Evolutionary conservation across 2,329 filamentous ascomycete genomes (phyloP), one percentile per base, ranked within the genome.

Genomic region (Fusarium nygamai): DNA sequence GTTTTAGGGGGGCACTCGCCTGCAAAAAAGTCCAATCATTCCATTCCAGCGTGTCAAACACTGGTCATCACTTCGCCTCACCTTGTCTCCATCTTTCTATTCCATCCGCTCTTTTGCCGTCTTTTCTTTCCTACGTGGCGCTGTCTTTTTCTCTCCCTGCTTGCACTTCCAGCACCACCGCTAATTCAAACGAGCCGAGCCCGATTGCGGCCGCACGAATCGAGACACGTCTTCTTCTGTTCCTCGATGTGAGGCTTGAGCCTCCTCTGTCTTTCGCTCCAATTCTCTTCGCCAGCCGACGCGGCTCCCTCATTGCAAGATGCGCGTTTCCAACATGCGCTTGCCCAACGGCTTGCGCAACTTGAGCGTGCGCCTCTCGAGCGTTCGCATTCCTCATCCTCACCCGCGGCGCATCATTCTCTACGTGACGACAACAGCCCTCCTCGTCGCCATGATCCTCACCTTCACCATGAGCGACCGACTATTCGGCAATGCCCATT

Each of bases 401-500:
- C 71, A 74, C 56, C 71, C 71, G 20, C 71, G 72, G 56, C 71
- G 71, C 71, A 44, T 74, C 39, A 63, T 65, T 6, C 62, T 74
- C 50, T 74, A 68, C 50, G 46, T 61, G 5, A 63, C 64, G 20
- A 65, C 64, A 22, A 64, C 71, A 16, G 50, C 67, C 16, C 56
- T 74, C 46, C 51, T 74, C 38, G 54, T 72, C 50, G 31, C 43
- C 16, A 68, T 74, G 67, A 39, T 74, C 9, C 50, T 64, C n/a
- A 60, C 50, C 31, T 59, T 65, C 43, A 67, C 70, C 19, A 50
- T 74, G 59, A 41, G 46, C 29, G 50, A 47, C 8, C 38, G 22
- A 5, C 36, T 59, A 4, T 63, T 73, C 47, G 29, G 44, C 20
- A 44, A 61, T 10, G 50, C 38, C 3, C 59, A 47, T 4, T 46